Conservation (phyloP, 257 asterid species). For the Nicotiana tomentosiformis region DNA sequence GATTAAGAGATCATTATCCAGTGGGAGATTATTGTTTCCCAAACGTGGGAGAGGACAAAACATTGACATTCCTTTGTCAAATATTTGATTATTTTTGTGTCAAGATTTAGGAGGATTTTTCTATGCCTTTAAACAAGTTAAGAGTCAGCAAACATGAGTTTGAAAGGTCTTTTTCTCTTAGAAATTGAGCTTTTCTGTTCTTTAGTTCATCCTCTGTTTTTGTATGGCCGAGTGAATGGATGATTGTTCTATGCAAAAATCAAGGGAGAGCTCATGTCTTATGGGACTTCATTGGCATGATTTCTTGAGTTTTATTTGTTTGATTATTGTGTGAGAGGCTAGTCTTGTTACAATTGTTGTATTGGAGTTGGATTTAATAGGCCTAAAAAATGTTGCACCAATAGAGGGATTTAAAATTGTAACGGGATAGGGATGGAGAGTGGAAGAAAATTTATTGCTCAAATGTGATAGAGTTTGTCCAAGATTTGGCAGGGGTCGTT, state of each 20-base stretch:
- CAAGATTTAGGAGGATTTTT: not conserved
- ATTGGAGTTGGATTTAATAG: not conserved
- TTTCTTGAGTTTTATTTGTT: not conserved
- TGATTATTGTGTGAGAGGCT: not conserved
- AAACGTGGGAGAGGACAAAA: constrained; percentile 6
- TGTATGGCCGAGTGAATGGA: not conserved
- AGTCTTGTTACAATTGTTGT: not conserved
- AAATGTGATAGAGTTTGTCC: too few relatives aligned
- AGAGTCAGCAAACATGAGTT: not conserved
- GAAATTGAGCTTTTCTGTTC: not conserved
- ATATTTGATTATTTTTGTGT: not conserved
- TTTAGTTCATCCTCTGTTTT: not conserved
- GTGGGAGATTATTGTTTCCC: constrained; percentile 11
- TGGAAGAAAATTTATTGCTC: too few relatives aligned
- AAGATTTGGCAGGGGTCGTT: too few relatives aligned
- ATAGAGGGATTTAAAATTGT: not conserved
- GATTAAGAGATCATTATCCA: constrained; percentile 11
- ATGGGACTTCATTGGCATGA: not conserved
- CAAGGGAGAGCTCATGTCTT: not conserved
- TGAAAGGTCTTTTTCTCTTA: not conserved
- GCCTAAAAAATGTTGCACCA: not conserved
- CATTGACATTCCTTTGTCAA: not conserved
- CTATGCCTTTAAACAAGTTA: not conserved
- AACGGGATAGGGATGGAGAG: too few relatives aligned
- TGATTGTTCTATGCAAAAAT: not conserved